Base-by-base conservation (phyloP, 78 protist genomes). In the Dictyostelium firmibasis region DNA sequence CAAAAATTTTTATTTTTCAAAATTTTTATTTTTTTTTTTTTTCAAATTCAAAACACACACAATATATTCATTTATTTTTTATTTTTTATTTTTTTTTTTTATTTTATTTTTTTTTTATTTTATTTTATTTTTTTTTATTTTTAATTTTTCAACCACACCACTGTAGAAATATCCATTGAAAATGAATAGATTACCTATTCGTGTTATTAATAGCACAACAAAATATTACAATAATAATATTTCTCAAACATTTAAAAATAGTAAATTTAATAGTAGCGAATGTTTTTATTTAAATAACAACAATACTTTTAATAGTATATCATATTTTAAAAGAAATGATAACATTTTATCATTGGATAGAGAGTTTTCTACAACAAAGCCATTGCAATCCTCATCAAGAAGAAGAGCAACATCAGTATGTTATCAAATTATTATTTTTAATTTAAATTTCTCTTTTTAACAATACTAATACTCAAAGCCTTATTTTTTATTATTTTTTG, bases 171-270 rank as follows among this genome's bases (percentile, higher is more conserved):
- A 41, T 57, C 4, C 7, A 18, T 57, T 60, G 27, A 7, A 29
- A 67, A 67, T 67, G 76, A 67, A 67, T 67, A 67, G 36, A 67
- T 67, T 67, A 27, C 76, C 76, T 27, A 67, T 67, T 27, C 76
- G 57, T 11, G 13, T 47, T 47, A 11, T 47, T 47, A 47, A 47
- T 47, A 47, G 13, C 18, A 47, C 57, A 47, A 47, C 57, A 16
- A 47, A 47, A 47, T 47, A 47, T 47, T 47, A 47, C 13, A 10
- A 7, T 41, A 47, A 0, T 47, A 47, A 47, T 47, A 47, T 47
- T 47, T 47, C 57, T 47, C 57, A 7, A 47, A 47, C 6, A 47
- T 47, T 47, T 47, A 47, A 2, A 47, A 47, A 47, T 16, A 47
- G 13, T 47, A 7, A 47, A 47, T 47, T 47, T 11, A 47, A 6